Conservation (phyloP, 768 basidiomycete genomes). For the Mycena chlorophos region DNA sequence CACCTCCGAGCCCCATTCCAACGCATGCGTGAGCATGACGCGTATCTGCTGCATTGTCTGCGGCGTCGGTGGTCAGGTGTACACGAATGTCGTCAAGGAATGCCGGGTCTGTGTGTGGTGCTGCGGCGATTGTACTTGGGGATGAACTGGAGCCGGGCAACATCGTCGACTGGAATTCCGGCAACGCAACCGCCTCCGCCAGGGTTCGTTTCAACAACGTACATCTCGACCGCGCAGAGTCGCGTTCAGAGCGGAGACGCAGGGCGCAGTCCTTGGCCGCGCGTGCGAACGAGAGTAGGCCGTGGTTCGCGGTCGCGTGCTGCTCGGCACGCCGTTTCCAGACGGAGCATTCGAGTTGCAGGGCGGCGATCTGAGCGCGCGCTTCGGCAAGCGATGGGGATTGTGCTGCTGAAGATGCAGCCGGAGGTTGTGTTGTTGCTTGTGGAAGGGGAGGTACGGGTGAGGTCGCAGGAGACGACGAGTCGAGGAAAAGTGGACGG, state of each 20-base stretch:
- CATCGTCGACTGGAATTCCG: background rate
- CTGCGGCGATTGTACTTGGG: background rate
- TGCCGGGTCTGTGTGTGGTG: background rate
- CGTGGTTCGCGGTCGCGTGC: conserved; percentile 49
- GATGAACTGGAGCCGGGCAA: background rate
- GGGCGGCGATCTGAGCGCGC: conserved; percentile 41
- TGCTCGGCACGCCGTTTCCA: conserved; percentile 53
- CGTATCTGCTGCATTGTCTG: background rate
- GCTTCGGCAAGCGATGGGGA: conserved; percentile 34
- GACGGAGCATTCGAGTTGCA: conserved; percentile 43
- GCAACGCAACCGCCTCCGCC: background rate
- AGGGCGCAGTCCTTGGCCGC: conserved; percentile 35
- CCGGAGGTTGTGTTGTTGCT: conserved; percentile 19
- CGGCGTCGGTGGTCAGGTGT: background rate
- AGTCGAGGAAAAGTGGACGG: conserved; percentile 55
- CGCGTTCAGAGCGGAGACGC: conserved; percentile 14
- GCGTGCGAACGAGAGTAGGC: conserved; percentile 45
- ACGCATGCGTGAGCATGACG: background rate
- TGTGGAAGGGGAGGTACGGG: background rate
- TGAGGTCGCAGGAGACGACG: conserved; percentile 8
- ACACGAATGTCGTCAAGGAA: background rate
- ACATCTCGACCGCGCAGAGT: conserved; percentile 1
- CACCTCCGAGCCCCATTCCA: background rate
- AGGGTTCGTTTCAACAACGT: conserved; percentile 14
- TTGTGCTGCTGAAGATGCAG: conserved; percentile 32